phyloP scores from a whole-genome alignment of 192 early-diverging fungal genomes.

The Chytriomyces sp. region DNA sequence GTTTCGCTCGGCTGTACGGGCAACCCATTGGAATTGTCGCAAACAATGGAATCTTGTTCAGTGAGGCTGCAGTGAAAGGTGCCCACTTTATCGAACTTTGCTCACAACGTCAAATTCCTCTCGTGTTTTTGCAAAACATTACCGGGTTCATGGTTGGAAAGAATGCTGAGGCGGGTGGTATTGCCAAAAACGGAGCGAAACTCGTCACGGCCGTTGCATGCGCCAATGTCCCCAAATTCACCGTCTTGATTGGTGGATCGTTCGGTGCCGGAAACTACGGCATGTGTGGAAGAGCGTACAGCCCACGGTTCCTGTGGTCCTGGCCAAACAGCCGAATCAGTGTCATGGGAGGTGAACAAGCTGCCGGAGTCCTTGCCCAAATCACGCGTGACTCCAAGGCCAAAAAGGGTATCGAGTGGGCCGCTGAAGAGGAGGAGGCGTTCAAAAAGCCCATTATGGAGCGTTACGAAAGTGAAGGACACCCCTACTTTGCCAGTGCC shows the following conservation, averaged over 20 bases:
- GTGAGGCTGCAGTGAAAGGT: conserved; percentile 91
- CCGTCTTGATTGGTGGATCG: conserved; percentile 64
- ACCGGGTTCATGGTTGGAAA: conserved; percentile 92
- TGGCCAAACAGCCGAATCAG: conserved; percentile 90
- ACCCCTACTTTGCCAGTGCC: conserved; percentile 91
- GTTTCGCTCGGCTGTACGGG: conserved; percentile 89
- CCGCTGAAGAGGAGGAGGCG: conserved; percentile 72
- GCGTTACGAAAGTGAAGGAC: conserved; percentile 90
- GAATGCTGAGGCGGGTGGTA: conserved; percentile 91
- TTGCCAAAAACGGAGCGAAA: conserved; percentile 98
- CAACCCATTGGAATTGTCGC: conserved; percentile 91
- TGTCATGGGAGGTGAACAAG: conserved; percentile 98
- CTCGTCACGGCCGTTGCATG: conserved; percentile 94
- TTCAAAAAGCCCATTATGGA: conserved; percentile 86
- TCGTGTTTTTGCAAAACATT: conserved; percentile 95
- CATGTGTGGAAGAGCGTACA: conserved; percentile 94
- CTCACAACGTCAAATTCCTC: conserved; percentile 83
- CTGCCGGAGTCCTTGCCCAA: conserved; percentile 87
- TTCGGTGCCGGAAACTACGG: conserved; percentile 88
- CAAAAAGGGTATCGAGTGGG: conserved; percentile 79
- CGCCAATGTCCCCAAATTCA: conserved; percentile 92
- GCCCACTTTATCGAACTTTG: conserved; percentile 95
- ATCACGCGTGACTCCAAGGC: conserved; percentile 80
- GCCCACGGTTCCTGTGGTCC: conserved; percentile 94
- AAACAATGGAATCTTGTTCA: conserved; percentile 96